These are phyloP conservation scores for Mycosphaerella arachidis DNA, from an alignment of 2,329 filamentous ascomycete species.

Conservation along the genomic window DNA sequence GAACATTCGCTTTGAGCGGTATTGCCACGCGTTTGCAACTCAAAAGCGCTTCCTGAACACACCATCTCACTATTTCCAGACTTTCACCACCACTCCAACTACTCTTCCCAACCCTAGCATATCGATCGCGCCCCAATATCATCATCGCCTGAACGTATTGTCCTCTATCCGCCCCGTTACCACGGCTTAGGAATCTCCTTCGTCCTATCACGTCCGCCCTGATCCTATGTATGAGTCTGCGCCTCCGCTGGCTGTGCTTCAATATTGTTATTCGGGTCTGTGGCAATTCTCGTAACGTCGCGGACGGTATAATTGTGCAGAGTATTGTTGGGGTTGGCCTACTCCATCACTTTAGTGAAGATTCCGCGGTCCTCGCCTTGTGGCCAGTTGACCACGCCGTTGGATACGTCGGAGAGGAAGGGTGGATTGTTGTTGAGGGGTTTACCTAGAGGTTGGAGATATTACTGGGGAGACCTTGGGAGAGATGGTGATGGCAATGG, in stretches of 20 bases:
- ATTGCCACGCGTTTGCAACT: no score
- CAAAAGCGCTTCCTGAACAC: no score
- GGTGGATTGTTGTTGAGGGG: neutral
- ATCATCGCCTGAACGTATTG: no score
- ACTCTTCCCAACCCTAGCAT: no score
- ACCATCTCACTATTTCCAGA: no score
- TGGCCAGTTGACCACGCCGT: conserved; percentile 9
- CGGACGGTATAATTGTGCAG: neutral
- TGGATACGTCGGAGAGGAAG: neutral
- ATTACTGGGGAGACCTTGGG: neutral
- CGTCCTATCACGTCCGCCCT: neutral
- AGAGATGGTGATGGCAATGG: no score
- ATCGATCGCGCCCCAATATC: no score
- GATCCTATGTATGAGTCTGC: neutral
- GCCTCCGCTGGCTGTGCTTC: neutral
- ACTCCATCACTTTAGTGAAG: conserved; percentile 8
- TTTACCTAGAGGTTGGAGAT: neutral
- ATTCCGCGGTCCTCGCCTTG: conserved; percentile 8
- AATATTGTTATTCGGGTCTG: neutral
- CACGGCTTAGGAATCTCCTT: neutral
- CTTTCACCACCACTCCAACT: no score
- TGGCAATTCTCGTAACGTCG: neutral
- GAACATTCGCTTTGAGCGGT: neutral
- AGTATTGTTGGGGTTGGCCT: conserved; percentile 1
- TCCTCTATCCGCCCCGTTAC: neutral